These are phyloP conservation scores for Phytophthora melonis DNA, from an alignment of 352 stramenopile genomes.

Conservation along the genomic window DNA sequence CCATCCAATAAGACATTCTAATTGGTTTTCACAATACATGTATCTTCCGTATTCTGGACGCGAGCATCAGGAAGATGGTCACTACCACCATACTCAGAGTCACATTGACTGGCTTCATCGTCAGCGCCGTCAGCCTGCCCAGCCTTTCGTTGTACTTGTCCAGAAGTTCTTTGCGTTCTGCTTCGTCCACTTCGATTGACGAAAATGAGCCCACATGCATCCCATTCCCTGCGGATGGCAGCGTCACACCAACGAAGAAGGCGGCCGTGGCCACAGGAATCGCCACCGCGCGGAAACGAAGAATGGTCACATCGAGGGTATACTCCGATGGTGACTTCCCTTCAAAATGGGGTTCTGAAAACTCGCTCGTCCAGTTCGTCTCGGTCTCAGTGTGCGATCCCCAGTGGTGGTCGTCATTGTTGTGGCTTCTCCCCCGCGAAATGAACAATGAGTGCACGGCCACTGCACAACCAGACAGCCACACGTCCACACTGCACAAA, in stretches of 20 bases:
- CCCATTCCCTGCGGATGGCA: constrained; percentile 10
- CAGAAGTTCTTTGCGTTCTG: constrained; percentile 13
- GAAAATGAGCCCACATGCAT: constrained; percentile 11
- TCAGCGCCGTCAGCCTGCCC: constrained; percentile 2
- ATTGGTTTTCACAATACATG: too few relatives aligned
- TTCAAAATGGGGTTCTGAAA: neutral
- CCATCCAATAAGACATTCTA: too few relatives aligned
- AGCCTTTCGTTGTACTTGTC: constrained; percentile 20
- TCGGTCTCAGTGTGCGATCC: neutral
- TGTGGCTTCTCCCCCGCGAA: neutral
- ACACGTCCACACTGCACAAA: neutral
- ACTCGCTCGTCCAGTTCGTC: neutral
- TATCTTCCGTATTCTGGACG: constrained; percentile 2
- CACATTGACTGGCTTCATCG: constrained; percentile 22
- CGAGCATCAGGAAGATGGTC: constrained; percentile 3
- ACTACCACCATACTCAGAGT: constrained; percentile 18
- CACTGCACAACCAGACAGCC: too few relatives aligned
- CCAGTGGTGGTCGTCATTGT: neutral
- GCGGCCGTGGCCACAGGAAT: neutral
- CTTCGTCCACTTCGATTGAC: constrained; percentile 10
- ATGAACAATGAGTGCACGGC: neutral
- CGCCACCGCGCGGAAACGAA: constrained; percentile 6
- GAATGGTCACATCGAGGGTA: constrained; percentile 1
- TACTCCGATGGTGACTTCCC: neutral
- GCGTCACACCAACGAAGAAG: neutral